Evolutionary conservation across 495 filamentous ascomycete genomes (phyloP).

Genomic region (Podospora bellae-mahoneyi): DNA sequence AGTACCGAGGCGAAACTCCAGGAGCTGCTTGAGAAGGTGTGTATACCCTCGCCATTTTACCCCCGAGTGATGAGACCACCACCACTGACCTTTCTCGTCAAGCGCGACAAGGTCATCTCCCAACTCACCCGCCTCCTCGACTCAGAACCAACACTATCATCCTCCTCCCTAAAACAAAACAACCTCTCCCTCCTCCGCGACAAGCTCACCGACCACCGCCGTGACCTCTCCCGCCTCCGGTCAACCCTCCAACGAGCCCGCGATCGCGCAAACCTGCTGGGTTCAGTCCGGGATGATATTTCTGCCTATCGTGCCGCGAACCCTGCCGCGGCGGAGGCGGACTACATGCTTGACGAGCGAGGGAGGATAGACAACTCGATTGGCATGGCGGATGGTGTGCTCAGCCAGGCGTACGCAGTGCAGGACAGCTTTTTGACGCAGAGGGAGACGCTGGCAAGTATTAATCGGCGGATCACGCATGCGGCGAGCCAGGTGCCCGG

Average conservation of each 20-base stretch:
- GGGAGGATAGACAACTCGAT: slow-evolving; percentile 79
- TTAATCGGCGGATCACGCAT: slow-evolving; percentile 82
- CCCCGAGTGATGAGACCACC: background rate
- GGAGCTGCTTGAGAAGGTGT: slow-evolving; percentile 76
- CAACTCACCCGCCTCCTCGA: slow-evolving; percentile 88
- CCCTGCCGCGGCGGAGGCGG: slow-evolving; percentile 76
- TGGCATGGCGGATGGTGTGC: slow-evolving; percentile 79
- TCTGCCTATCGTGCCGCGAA: slow-evolving; percentile 78
- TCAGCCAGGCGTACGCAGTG: slow-evolving; percentile 95
- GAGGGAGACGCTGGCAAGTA: slow-evolving; percentile 76
- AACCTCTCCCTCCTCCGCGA: slow-evolving; percentile 90
- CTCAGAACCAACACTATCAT: slow-evolving; percentile 83
- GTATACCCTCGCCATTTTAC: background rate
- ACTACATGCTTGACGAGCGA: slow-evolving; percentile 96
- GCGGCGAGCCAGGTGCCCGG: slow-evolving; percentile 89
- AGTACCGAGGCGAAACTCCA: slow-evolving; percentile 75
- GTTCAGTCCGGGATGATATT: slow-evolving; percentile 87
- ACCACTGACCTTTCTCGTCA: slow-evolving; percentile 13
- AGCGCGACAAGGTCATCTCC: slow-evolving; percentile 79
- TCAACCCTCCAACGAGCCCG: slow-evolving; percentile 66
- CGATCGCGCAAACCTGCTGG: slow-evolving; percentile 86
- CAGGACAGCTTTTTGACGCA: slow-evolving; percentile 88
- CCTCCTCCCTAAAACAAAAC: slow-evolving; percentile 90
- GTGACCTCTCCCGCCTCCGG: slow-evolving; percentile 72
- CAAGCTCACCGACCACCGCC: slow-evolving; percentile 80